Conservation (phyloP, 23 red algal genomes). For the Cyanidiococcus yangmingshanensis region DNA sequence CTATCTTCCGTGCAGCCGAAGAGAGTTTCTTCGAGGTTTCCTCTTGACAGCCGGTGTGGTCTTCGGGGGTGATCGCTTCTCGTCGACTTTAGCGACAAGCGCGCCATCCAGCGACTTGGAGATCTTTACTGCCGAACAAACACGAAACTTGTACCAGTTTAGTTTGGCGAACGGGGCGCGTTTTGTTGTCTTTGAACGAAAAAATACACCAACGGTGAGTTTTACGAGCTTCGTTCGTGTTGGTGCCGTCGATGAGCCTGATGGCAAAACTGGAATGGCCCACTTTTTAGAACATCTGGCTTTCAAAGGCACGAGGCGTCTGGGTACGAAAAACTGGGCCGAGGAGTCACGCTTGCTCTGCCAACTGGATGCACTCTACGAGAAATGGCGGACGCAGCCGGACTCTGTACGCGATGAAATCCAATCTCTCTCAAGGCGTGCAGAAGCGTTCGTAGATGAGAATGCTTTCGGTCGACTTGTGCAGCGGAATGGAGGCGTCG, state of each 20-base stretch:
- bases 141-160: constrained; percentile 5
- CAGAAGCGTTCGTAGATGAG: constrained; percentile 20
- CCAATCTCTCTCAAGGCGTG: not conserved
- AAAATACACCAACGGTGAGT: constrained; percentile 2
- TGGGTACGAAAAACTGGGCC: constrained; percentile 19
- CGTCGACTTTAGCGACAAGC: not conserved
- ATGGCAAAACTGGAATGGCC: constrained; percentile 23
- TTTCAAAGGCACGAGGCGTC: constrained; percentile 20
- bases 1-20: not conserved
- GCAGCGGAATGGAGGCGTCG: constrained; percentile 23
- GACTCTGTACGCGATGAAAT: constrained; percentile 5
- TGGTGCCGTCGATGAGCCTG: constrained; percentile 20
- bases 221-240: constrained; percentile 19
- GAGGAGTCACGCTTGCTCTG: not conserved
- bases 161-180: constrained; percentile 7
- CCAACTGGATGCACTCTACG: not conserved
- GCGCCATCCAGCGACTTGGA: not conserved
- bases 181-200: constrained; percentile 25
- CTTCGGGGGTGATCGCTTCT: not conserved
- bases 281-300: constrained; percentile 36
- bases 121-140: not conserved
- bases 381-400: not conserved
- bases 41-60: not conserved
- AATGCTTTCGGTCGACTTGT: constrained; percentile 22
- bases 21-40: not conserved